Conservation (phyloP, 2,329 filamentous ascomycete species). For the Penicillium glabrum region DNA sequence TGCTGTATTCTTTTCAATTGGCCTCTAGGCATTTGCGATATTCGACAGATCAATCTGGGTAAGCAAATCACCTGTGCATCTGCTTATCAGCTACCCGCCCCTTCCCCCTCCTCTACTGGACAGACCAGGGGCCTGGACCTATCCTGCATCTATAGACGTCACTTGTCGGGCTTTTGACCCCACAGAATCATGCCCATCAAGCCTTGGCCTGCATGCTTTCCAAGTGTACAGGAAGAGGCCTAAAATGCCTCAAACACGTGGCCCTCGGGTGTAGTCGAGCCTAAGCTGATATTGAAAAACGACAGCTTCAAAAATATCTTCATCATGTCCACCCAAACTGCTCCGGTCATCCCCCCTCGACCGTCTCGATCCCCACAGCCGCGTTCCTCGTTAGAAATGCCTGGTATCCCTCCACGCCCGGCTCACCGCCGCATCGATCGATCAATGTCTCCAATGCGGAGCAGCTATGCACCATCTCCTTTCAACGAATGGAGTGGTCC, state of each 20-base stretch:
- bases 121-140: neutral
- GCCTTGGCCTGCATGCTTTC: neutral
- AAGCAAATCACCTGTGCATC: constrained; percentile 17
- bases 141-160: constrained; percentile 15
- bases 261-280: constrained; percentile 11
- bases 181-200: neutral
- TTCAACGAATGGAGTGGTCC: constrained; percentile 66
- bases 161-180: constrained; percentile 1
- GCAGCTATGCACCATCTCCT: constrained; percentile 81
- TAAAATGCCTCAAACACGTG: constrained; percentile 7
- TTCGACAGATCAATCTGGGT: constrained; percentile 17
- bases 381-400: constrained; percentile 53
- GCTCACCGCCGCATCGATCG: constrained; percentile 64
- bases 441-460: constrained; percentile 72
- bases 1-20: constrained; percentile 8
- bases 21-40: constrained; percentile 1
- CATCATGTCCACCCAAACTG: constrained; percentile 45
- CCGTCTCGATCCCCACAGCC: constrained; percentile 57
- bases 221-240: neutral
- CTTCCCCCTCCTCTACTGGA: constrained; percentile 1
- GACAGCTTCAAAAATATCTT: constrained; percentile 15
- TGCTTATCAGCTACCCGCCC: constrained; percentile 15
- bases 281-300: constrained; percentile 15
- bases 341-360: constrained; percentile 62
- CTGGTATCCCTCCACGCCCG: constrained; percentile 78